Base-by-base conservation (phyloP, 1,139 yeast species). In the Geotrichum siamense region DNA sequence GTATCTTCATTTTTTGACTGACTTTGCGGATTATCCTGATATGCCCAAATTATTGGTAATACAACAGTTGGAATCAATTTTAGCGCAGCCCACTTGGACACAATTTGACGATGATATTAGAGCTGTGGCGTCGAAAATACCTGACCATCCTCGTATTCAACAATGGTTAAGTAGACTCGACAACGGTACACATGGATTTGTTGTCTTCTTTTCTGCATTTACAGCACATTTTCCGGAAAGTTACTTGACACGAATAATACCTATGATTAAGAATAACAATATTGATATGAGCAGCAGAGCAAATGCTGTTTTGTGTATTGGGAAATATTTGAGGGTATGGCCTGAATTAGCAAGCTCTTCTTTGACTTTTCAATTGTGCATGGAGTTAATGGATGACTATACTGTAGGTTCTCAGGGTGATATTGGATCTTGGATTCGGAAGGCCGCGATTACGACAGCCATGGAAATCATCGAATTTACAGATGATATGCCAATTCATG, bases 391-490 rank as follows among this genome's bases (percentile, higher is more conserved):
- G 23, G 53, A 55, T 19, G 71, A 68, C 47, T 68, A 65, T 48
- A 52, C 66, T 2, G 48, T 54, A 1, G 67, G 63, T 32, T 48
- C 57, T 3, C 55, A 69, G n/a, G 72, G 72, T 3, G 72, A 68
- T 47, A 62, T 67, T 4, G 96, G 96, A 1, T 76, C 86, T 30
- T 74, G 78, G 58, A 74, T 86, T 1, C 68, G 96, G 41, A 54
- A 59, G 2, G 71, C 78, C 0, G 67, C 78, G 1, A 60, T 81
- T 5, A 61, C 64, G 22, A 48, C 45, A 9, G 33, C 52, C 13
- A 19, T 29, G 5, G 25, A 37, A 6, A 16, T 49, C 10, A 28
- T 41, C 27, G 19, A 21, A n/a, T 22, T 19, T 13, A 28, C 20
- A 15, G 32, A 42, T 5, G 38, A 36, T 9, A 34, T 46, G 2